Evolutionary conservation across 2,329 filamentous ascomycete species (phyloP).

Genomic region (Colletotrichum cereale): DNA sequence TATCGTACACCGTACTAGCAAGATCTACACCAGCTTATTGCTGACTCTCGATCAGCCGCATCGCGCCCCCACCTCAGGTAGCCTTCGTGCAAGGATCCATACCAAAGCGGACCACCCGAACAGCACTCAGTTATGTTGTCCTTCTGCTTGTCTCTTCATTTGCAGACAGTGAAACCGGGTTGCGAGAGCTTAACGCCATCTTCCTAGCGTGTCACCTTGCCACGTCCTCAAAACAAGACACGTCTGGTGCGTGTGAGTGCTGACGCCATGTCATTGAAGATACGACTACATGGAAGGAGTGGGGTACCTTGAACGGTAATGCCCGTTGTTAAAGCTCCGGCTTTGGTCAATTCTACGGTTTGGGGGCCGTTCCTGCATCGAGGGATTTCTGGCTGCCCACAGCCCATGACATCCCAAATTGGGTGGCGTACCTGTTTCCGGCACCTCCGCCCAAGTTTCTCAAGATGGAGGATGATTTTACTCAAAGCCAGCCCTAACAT

Average conservation of each 20-base stretch:
- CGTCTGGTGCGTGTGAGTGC: not conserved
- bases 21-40: not conserved
- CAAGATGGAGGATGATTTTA: not conserved
- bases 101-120: not conserved
- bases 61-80: not conserved
- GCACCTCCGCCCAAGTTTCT: not conserved
- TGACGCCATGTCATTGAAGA: not conserved
- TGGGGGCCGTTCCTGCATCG: not conserved
- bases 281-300: not conserved
- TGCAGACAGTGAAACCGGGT: not conserved
- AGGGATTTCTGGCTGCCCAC: not conserved
- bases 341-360: not conserved
- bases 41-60: not conserved
- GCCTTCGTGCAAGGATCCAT: not conserved
- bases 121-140: too few relatives aligned
- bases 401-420: not conserved
- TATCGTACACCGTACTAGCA: not conserved
- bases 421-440: not conserved
- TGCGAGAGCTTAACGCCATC: not conserved
- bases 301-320: not conserved
- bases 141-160: not conserved
- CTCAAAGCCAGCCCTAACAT: not conserved
- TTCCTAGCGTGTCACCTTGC: not conserved
- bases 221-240: not conserved
- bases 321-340: not conserved